Conservation (phyloP, 257 asterid species). For the Verbena officinalis region DNA sequence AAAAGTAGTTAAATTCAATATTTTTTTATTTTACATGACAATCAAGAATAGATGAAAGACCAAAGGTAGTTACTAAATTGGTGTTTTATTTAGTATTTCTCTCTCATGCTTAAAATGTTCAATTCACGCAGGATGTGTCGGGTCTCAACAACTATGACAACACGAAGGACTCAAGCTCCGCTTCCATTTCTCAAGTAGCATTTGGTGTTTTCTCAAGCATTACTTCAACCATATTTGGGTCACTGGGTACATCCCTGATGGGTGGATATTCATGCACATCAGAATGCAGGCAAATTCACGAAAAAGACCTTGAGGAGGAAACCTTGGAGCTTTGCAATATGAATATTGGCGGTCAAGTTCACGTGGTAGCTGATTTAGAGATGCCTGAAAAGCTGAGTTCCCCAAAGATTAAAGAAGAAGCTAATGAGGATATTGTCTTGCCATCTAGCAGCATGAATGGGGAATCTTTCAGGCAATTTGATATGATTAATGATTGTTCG, state of each 20-base stretch:
- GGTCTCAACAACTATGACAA: conserved; percentile 31
- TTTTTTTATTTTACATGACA: too few species aligned
- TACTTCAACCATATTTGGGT: conserved; percentile 59
- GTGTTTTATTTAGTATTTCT: too few species aligned
- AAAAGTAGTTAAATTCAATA: too few species aligned
- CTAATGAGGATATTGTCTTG: conserved; percentile 32
- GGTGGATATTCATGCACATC: conserved; percentile 49
- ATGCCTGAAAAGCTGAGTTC: conserved; percentile 33
- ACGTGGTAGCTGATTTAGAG: conserved; percentile 31
- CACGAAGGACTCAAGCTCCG: conserved; percentile 41
- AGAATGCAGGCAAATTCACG: conserved; percentile 31
- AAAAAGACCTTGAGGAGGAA: conserved; percentile 41
- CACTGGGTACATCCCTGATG: conserved; percentile 46
- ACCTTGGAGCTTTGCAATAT: conserved; percentile 45
- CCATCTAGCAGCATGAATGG: conserved; percentile 44
- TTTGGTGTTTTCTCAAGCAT: conserved; percentile 53
- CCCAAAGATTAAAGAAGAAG: conserved; percentile 38
- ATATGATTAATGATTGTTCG: conserved; percentile 72
- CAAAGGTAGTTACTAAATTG: too few species aligned
- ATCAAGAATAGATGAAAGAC: too few species aligned
- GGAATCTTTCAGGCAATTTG: conserved; percentile 64
- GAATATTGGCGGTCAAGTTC: conserved; percentile 32
- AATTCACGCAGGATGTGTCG: conserved; percentile 44
- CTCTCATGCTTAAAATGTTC: neutral
- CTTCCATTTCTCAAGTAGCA: conserved; percentile 65